phyloP scores from a whole-genome alignment of 495 filamentous ascomycete genomes.

The Evernia prunastri region DNA sequence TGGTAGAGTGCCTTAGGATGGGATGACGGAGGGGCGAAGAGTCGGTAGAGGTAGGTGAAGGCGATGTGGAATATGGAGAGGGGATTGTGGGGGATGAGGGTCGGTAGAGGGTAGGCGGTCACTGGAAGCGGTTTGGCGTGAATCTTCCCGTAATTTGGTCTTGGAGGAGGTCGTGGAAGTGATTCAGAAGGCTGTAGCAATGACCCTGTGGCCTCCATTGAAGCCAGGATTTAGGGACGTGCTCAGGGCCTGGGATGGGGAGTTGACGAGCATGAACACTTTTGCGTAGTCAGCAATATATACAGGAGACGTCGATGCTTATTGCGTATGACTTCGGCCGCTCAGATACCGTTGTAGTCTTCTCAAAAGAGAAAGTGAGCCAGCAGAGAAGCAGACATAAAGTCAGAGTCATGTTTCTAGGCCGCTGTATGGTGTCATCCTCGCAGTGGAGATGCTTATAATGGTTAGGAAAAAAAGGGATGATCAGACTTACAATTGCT shows the following conservation, averaged over 20 bases:
- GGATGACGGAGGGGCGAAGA: slow-evolving; percentile 57
- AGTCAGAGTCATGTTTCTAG: slow-evolving; percentile 57
- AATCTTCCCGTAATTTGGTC: slow-evolving; percentile 61
- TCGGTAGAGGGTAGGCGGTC: slow-evolving; percentile 70
- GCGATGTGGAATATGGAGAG: slow-evolving; percentile 74
- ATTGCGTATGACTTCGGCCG: slow-evolving; percentile 29
- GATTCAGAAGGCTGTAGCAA: slow-evolving; percentile 14
- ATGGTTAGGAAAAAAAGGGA: neutral
- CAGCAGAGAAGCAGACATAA: slow-evolving; percentile 70
- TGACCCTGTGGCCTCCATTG: slow-evolving; percentile 23
- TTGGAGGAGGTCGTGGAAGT: slow-evolving; percentile 37
- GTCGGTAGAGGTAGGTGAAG: slow-evolving; percentile 66
- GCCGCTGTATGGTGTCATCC: slow-evolving; percentile 44
- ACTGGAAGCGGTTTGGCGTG: slow-evolving; percentile 78
- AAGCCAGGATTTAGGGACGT: slow-evolving; percentile 9
- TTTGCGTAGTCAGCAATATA: neutral
- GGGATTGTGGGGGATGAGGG: slow-evolving; percentile 87
- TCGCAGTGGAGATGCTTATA: slow-evolving; percentile 25
- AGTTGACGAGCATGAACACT: neutral
- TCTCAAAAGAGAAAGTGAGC: slow-evolving; percentile 43
- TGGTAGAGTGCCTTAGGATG: slow-evolving; percentile 61
- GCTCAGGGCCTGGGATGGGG: neutral
- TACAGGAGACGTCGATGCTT: neutral
- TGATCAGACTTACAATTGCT: slow-evolving; percentile 13
- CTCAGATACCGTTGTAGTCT: slow-evolving; percentile 99